Evolutionary conservation across 1,284 basidiomycete species (phyloP).

Genomic region (Puccinia brachypodii): DNA sequence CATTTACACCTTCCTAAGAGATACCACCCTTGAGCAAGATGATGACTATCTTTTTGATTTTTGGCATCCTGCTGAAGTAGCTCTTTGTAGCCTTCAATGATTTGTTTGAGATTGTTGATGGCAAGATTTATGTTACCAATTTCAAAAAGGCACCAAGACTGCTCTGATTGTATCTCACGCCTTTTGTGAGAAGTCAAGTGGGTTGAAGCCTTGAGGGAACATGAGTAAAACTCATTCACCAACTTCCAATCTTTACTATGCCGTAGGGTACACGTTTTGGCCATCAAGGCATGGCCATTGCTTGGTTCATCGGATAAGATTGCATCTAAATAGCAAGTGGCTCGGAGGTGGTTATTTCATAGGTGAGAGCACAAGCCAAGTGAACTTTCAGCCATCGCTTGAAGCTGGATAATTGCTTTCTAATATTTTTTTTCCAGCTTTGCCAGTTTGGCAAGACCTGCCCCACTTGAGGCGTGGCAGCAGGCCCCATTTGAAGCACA

Average conservation of each 20-base stretch:
- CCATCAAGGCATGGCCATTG: slow-evolving; percentile 71
- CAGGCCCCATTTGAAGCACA: no score
- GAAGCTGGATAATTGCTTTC: slow-evolving; percentile 63
- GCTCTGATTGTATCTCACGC: slow-evolving; percentile 61
- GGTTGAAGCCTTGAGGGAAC: slow-evolving; percentile 58
- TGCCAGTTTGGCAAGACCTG: slow-evolving; percentile 66
- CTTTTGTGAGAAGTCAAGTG: slow-evolving; percentile 55
- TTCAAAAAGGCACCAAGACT: slow-evolving; percentile 79
- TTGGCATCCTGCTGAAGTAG: slow-evolving; percentile 54
- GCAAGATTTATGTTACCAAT: slow-evolving; percentile 64
- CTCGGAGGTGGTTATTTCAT: slow-evolving; percentile 79
- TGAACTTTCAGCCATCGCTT: slow-evolving; percentile 67
- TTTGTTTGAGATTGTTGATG: slow-evolving; percentile 63
- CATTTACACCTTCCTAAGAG: slow-evolving; percentile 19
- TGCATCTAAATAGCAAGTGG: slow-evolving; percentile 70
- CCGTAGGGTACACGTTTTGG: slow-evolving; percentile 73
- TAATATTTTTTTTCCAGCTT: slow-evolving; percentile 66
- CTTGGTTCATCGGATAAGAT: slow-evolving; percentile 67
- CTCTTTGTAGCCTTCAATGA: slow-evolving; percentile 60
- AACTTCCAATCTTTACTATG: slow-evolving; percentile 68
- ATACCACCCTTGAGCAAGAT: slow-evolving; percentile 52
- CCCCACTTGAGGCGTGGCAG: no score
- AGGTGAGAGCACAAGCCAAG: slow-evolving; percentile 73
- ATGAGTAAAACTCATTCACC: slow-evolving; percentile 67
- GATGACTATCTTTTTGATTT: slow-evolving; percentile 32